A percentile compares a stretch with the other conserved stretches of the same genome.
phyloP scores from a whole-genome alignment of 2,329 filamentous ascomycete species.

The Pseudogymnoascus verrucosus region DNA sequence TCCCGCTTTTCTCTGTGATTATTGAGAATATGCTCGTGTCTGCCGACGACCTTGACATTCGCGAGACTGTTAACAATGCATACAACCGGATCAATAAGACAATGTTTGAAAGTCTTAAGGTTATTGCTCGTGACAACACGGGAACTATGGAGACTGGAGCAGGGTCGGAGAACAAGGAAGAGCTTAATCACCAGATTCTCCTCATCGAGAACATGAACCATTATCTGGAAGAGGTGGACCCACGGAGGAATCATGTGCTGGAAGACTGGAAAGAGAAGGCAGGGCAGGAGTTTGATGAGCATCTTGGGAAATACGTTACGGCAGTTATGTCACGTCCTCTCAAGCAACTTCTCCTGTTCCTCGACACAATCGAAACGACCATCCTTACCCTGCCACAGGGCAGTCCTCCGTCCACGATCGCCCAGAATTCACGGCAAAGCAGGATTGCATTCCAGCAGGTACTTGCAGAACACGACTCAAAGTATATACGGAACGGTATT shows the following conservation, averaged over 20 bases:
- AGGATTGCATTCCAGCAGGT: conserved; percentile 81
- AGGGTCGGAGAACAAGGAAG: conserved; percentile 89
- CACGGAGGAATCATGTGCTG: conserved; percentile 64
- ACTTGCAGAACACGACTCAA: conserved; percentile 68
- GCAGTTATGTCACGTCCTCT: conserved; percentile 83
- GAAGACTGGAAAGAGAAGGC: conserved; percentile 78
- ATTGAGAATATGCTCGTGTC: conserved; percentile 75
- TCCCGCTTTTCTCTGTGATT: conserved; percentile 74
- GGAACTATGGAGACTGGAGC: conserved; percentile 39
- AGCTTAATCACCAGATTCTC: conserved; percentile 92
- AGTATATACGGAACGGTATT: conserved; percentile 83
- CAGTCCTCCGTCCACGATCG: conserved; percentile 55
- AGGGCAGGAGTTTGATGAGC: conserved; percentile 69
- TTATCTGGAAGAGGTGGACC: conserved; percentile 84
- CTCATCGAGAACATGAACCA: conserved; percentile 99
- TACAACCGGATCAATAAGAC: conserved; percentile 84
- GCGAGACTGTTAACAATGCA: conserved; percentile 73
- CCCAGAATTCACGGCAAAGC: conserved; percentile 73
- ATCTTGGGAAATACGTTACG: conserved; percentile 78
- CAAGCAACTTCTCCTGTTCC: conserved; percentile 82
- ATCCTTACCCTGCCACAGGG: conserved; percentile 51
- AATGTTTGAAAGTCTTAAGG: conserved; percentile 95
- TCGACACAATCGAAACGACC: conserved; percentile 77
- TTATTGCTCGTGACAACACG: conserved; percentile 72
- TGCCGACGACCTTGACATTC: conserved; percentile 56